Evolutionary conservation across 345 rosid genomes (phyloP).

Genomic region (Anacardium occidentale): DNA sequence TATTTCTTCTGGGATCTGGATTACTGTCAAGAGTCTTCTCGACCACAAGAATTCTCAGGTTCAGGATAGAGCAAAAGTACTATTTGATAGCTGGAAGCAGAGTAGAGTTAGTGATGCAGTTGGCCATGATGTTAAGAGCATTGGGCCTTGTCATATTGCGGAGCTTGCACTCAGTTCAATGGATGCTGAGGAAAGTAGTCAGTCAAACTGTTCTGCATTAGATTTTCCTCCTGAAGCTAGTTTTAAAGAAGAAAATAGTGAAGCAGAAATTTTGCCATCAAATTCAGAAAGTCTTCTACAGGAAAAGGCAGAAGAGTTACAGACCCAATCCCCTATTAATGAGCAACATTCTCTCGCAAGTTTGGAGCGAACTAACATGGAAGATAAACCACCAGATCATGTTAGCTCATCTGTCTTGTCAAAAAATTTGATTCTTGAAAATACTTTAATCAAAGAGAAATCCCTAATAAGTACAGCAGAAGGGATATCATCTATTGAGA

Average conservation of each 20-base stretch:
- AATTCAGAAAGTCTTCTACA: slow-evolving; percentile 37
- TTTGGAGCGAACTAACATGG: slow-evolving; percentile 27
- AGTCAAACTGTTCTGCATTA: slow-evolving; percentile 33
- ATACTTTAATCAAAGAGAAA: slow-evolving; percentile 37
- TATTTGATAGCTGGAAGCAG: slow-evolving; percentile 60
- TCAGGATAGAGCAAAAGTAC: slow-evolving; percentile 67
- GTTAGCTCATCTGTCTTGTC: slow-evolving; percentile 29
- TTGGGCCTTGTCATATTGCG: slow-evolving; percentile 28
- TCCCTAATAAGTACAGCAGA: slow-evolving; percentile 18
- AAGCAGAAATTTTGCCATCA: slow-evolving; percentile 32
- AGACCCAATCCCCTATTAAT: slow-evolving; percentile 31
- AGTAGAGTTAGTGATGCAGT: slow-evolving; percentile 29
- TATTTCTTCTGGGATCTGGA: slow-evolving; percentile 73
- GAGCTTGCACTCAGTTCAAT: slow-evolving; percentile 29
- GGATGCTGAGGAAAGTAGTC: slow-evolving; percentile 30
- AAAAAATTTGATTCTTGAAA: slow-evolving; percentile 46
- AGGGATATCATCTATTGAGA: slow-evolving; percentile 32
- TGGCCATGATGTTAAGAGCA: slow-evolving; percentile 30
- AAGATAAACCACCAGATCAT: slow-evolving; percentile 39
- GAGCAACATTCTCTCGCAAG: slow-evolving; percentile 23
- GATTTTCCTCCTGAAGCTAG: slow-evolving; percentile 38
- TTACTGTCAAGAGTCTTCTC: slow-evolving; percentile 63
- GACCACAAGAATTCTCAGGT: slow-evolving; percentile 57
- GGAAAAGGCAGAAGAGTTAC: slow-evolving; percentile 38
- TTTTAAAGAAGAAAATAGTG: slow-evolving; percentile 35